Evolutionary conservation across 2,329 filamentous ascomycete genomes (phyloP).

Genomic region (Botryotinia narcissicola): DNA sequence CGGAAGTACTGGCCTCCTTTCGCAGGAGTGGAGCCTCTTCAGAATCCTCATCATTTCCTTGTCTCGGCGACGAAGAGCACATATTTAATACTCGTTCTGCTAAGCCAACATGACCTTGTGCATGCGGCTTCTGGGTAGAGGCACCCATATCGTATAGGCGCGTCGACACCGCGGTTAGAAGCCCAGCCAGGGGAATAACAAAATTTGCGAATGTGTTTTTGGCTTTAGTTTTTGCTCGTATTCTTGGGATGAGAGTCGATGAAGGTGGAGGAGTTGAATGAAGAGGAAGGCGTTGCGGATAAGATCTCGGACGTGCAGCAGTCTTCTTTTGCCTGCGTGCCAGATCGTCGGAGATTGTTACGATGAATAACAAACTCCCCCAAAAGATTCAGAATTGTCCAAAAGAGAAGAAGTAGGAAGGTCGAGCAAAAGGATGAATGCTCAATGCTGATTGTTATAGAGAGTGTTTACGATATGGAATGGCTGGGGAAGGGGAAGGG

Average conservation of each 20-base stretch:
- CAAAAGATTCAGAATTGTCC: neutral
- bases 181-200: conserved; percentile 27
- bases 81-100: conserved; percentile 8
- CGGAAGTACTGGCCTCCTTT: conserved; percentile 17
- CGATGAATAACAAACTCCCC: neutral
- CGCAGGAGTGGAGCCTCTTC: conserved; percentile 32
- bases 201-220: conserved; percentile 26
- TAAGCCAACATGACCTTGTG: conserved; percentile 5
- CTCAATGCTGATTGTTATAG: conserved; percentile 1
- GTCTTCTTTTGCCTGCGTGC: conserved; percentile 8
- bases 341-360: conserved; percentile 8
- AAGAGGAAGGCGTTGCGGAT: neutral
- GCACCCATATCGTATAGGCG: conserved; percentile 32
- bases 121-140: conserved; percentile 11
- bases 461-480: conserved; percentile 9
- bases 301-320: neutral
- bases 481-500: conserved; percentile 8
- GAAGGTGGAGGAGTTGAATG: neutral
- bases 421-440: neutral
- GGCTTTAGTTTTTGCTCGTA: conserved; percentile 13
- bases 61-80: neutral
- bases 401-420: neutral
- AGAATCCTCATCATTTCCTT: conserved; percentile 15
- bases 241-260: neutral
- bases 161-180: conserved; percentile 27